Base-by-base conservation (phyloP, 345 rosid species). In the Chamaenerion angustifolium region DNA sequence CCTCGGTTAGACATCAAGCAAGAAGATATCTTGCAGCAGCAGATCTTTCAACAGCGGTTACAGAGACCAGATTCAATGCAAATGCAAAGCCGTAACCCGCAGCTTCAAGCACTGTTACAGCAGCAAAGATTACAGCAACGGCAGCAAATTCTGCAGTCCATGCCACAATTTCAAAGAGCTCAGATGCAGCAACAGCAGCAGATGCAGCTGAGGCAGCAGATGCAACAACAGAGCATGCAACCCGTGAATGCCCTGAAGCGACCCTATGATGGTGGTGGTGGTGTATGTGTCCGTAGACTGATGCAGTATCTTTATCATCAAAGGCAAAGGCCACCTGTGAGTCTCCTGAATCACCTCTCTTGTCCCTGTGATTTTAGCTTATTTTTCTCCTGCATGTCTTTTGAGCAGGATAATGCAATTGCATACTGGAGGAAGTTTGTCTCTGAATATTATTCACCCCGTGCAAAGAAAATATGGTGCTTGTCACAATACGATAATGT, bases 381-480 rank as follows among this genome's bases (percentile, higher is more conserved):
- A 31, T 5, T 1, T 31, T 31, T 31, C 4, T 4, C 25, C n/a
- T 16, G 35, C 13, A 6, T 49, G 15, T 19, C 42, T 43, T 65
- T 71, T 31, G 66, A 64, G 48, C 76, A 92, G 96, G 98, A 82
- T 44, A 81, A 83, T 68, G 58, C 76, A 55, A 78, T 87, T 61
- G 93, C 83, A 19, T 92, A 92, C 43, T 92, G 98, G 98, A 82
- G 89, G 69, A 92, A 92, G 65, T 80, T 92, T 63, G 95, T 92
- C 48, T 65, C 85, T 1, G 96, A 87, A 70, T 92, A 92, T 55
- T 92, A 78, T 70, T 84, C 98, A 16, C 98, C 95, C 14, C 88
- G 89, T 50, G 98, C 96, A 31, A 92, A 87, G 90, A 84, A 87
- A 72, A 76, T 93, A 37, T 92, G 98, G 96, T 92, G 98, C 71